Conservation (phyloP, 1,284 basidiomycete species). For the Calocybe gambosa region DNA sequence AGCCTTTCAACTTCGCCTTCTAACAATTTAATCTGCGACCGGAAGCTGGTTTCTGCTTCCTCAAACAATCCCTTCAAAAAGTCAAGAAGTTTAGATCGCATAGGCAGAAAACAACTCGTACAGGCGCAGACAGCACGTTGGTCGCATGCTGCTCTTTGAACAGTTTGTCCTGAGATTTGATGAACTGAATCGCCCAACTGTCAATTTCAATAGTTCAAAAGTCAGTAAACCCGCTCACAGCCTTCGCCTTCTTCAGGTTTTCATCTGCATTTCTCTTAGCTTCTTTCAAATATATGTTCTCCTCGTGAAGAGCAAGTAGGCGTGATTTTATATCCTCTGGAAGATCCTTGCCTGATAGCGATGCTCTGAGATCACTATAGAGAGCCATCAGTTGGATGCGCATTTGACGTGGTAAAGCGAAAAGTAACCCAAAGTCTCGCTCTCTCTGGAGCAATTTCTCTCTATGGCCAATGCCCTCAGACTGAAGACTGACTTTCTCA, state of each 20-base stretch:
- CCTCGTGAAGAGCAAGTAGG: slow-evolving; percentile 73
- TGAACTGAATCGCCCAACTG: slow-evolving; percentile 58
- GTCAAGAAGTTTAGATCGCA: neutral
- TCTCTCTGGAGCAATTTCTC: slow-evolving; percentile 81
- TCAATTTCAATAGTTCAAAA: neutral
- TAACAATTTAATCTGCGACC: slow-evolving; percentile 65
- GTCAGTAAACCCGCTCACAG: slow-evolving; percentile 36
- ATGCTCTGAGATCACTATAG: slow-evolving; percentile 65
- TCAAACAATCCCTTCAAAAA: slow-evolving; percentile 52
- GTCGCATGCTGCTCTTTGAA: slow-evolving; percentile 73
- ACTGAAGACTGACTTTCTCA: slow-evolving; percentile 89
- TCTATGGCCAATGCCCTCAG: slow-evolving; percentile 78
- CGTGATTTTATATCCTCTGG: slow-evolving; percentile 78
- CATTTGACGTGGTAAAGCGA: neutral
- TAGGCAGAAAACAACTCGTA: slow-evolving; percentile 15
- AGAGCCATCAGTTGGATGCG: neutral
- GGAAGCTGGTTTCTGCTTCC: slow-evolving; percentile 65
- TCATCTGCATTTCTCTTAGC: slow-evolving; percentile 69
- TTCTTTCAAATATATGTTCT: slow-evolving; percentile 66
- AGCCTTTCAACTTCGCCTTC: slow-evolving; percentile 61
- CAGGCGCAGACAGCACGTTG: slow-evolving; percentile 29
- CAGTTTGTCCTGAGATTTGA: slow-evolving; percentile 86
- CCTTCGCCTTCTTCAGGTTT: slow-evolving; percentile 77
- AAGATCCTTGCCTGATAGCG: slow-evolving; percentile 67
- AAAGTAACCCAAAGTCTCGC: slow-evolving; percentile 65